Evolutionary conservation across 2,329 filamentous ascomycete genomes (phyloP).

Genomic region (Colletotrichum sp.): DNA sequence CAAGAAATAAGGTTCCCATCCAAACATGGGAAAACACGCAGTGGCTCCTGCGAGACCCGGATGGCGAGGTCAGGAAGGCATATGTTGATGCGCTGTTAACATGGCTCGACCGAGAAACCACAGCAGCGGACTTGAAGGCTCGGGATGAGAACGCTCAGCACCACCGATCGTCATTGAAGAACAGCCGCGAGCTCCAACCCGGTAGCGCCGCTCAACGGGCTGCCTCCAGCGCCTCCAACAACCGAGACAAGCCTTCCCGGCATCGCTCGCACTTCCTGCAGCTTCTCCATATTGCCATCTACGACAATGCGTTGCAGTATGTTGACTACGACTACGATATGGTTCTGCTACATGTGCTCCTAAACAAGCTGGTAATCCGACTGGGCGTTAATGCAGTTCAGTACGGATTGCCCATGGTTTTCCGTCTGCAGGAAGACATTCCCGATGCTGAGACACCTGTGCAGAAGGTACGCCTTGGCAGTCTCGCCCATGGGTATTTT

Average conservation of each 20-base stretch:
- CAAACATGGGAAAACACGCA: conserved; percentile 96
- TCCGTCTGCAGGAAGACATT: conserved; percentile 86
- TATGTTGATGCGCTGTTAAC: conserved; percentile 84
- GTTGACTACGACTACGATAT: conserved; percentile 77
- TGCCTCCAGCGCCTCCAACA: conserved; percentile 68
- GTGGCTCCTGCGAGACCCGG: conserved; percentile 84
- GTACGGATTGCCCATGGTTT: conserved; percentile 85
- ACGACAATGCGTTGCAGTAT: conserved; percentile 82
- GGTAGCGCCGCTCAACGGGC: conserved; percentile 63
- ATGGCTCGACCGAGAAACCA: conserved; percentile 86
- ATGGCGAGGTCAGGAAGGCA: conserved; percentile 79
- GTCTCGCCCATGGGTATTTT: conserved; percentile 88
- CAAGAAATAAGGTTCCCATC: conserved; percentile 77
- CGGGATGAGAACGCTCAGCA: conserved; percentile 58
- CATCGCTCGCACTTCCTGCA: conserved; percentile 76
- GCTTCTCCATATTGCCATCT: conserved; percentile 84
- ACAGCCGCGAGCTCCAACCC: conserved; percentile 42
- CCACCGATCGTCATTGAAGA: conserved; percentile 48
- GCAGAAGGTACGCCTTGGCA: conserved; percentile 80
- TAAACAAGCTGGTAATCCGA: conserved; percentile 74
- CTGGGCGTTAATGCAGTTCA: conserved; percentile 84
- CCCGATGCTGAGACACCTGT: conserved; percentile 67
- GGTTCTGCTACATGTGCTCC: conserved; percentile 76
- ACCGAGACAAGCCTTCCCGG: conserved; percentile 59
- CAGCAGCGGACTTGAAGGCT: conserved; percentile 66